Evolutionary conservation across 176 grass and related monocot genomes (phyloP), one percentile per base, ranked within the genome.

Genomic region (sorghum (Sorghum bicolor)): DNA sequence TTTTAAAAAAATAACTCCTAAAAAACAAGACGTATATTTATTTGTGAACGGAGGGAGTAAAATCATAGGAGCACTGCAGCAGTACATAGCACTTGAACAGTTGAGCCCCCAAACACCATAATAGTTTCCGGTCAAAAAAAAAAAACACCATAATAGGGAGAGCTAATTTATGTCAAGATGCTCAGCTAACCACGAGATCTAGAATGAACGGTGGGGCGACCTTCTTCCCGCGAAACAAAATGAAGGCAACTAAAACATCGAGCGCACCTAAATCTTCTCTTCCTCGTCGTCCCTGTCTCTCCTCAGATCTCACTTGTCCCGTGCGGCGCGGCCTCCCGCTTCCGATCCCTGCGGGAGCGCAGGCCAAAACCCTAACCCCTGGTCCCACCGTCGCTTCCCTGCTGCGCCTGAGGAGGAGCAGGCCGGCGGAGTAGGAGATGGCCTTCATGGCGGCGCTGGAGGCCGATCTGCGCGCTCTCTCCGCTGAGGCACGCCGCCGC

Each of bases 401-500:
- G 52, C 63, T 34, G 22, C 34, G 20, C 36, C 77, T 25, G 74
- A 79, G 52, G 57, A 64, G 86, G 60, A 50, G 64, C 44, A 69
- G 64, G 88, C 19, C 83, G 82, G 34, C 20, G 63, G 62, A 77
- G n/a, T 48, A 45, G 67, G 74, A 69, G 88, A 98, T 98, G 96
- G 93, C 91, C 70, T 88, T 95, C 75, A 98, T 98, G 96, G 87
- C 87, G 91, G 91, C 87, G 73, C 91, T 98, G 81, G 96, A 98
- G 89, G 85, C 93, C 74, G 96, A 98, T 98, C 96, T 98, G 64
- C 96, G 96, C 43, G 96, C 96, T 6, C 96, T 98, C 38, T 98
- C 96, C n/a, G 85, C 91, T 34, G 96, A 98, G 89, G 93, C 96
- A 19, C 96, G 96, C 69, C 91, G 96, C 70, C 90, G 89, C 70